phyloP scores from a whole-genome alignment of 2,329 filamentous ascomycete genomes.

The Fusarium burgessii region DNA sequence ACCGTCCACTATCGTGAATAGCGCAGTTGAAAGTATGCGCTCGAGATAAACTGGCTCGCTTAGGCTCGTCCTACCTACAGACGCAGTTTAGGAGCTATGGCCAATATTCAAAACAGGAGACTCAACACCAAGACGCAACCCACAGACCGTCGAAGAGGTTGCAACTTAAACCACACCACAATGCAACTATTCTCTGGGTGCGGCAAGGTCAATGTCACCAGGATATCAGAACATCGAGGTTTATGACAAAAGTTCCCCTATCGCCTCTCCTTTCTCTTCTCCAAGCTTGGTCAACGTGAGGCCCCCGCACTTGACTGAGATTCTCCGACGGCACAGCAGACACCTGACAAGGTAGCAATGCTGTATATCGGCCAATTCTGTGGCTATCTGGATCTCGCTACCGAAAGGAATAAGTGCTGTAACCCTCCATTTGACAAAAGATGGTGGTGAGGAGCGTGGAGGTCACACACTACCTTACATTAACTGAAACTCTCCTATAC shows the following conservation, averaged over 20 bases:
- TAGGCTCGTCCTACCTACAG: background rate
- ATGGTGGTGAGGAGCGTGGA: constrained; percentile 27
- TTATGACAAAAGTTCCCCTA: constrained; percentile 27
- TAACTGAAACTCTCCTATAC: constrained; percentile 19
- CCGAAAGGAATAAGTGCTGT: background rate
- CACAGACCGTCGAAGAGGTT: background rate
- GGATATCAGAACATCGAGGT: constrained; percentile 20
- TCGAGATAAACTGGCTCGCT: background rate
- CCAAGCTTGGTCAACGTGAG: constrained; percentile 2
- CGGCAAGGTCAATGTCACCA: background rate
- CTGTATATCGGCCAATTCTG: constrained; percentile 22
- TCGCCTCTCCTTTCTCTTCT: background rate
- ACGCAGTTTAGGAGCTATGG: background rate
- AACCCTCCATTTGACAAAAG: constrained; percentile 16
- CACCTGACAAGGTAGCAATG: background rate
- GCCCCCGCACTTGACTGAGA: constrained; percentile 13
- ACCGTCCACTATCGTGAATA: background rate
- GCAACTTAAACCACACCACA: background rate
- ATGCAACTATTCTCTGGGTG: background rate
- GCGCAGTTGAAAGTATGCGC: background rate
- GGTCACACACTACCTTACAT: constrained; percentile 21
- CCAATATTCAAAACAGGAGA: background rate
- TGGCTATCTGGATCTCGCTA: constrained; percentile 21
- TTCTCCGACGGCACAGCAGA: constrained; percentile 26
- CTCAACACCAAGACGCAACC: background rate